These are phyloP conservation scores for Alternaria gansuensis DNA, from an alignment of 2,329 filamentous ascomycete genomes.

Conservation along the genomic window DNA sequence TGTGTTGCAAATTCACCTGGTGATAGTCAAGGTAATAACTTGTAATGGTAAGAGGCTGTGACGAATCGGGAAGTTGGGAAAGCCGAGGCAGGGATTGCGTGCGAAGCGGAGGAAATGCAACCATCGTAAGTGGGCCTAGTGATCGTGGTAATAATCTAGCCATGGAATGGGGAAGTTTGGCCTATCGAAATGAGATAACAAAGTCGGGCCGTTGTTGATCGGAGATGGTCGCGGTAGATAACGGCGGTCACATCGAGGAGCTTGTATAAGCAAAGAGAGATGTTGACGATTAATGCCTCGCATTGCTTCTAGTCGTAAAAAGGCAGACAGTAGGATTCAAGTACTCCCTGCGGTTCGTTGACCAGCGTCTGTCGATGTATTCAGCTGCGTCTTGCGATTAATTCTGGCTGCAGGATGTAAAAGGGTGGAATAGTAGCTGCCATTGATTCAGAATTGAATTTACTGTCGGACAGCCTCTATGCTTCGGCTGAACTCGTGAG, in stretches of 20 bases:
- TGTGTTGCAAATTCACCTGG: background rate
- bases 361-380: background rate
- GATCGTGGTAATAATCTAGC: constrained; percentile 4
- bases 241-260: background rate
- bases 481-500: background rate
- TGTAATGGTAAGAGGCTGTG: constrained; percentile 10
- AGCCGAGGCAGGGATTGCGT: constrained; percentile 11
- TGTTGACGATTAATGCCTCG: background rate
- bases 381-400: background rate
- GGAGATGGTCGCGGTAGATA: constrained; percentile 3
- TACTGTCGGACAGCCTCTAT: background rate
- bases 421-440: background rate
- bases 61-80: constrained; percentile 18
- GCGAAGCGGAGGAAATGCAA: constrained; percentile 8
- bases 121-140: constrained; percentile 4
- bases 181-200: constrained; percentile 14
- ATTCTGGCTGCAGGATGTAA: background rate
- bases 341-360: background rate
- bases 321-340: background rate
- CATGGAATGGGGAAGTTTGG: background rate
- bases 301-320: background rate
- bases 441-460: background rate
- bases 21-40: constrained; percentile 12
- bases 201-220: constrained; percentile 9
- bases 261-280: constrained; percentile 6